phyloP scores from a whole-genome alignment of 2,329 filamentous ascomycete species.

The Aspergillus sp. region DNA sequence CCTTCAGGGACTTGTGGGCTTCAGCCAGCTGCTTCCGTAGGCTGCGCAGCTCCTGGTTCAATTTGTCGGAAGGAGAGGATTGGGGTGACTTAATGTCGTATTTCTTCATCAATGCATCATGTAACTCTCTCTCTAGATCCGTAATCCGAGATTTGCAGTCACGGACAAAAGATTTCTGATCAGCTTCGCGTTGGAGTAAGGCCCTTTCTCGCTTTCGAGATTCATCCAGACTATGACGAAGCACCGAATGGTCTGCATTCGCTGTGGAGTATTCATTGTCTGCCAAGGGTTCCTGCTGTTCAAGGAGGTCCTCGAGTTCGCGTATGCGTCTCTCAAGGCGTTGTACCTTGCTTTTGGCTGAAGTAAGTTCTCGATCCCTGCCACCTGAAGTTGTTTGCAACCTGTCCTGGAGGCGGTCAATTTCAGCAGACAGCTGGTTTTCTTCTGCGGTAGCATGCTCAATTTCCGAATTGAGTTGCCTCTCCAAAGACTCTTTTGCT shows the following conservation, averaged over 20 bases:
- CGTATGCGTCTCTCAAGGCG: slow-evolving; percentile 53
- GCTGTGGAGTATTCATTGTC: slow-evolving; percentile 26
- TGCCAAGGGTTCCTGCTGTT: slow-evolving; percentile 46
- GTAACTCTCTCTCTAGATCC: slow-evolving; percentile 59
- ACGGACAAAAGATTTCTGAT: slow-evolving; percentile 56
- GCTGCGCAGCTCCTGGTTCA: slow-evolving; percentile 47
- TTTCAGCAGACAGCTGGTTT: slow-evolving; percentile 46
- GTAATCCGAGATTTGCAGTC: slow-evolving; percentile 56
- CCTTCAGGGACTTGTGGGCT: slow-evolving; percentile 52
- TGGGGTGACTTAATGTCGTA: slow-evolving; percentile 46
- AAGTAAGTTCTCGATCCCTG: slow-evolving; percentile 41
- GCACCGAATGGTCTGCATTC: slow-evolving; percentile 47
- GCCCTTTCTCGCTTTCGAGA: slow-evolving; percentile 60
- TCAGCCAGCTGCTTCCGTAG: slow-evolving; percentile 54
- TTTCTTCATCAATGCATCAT: slow-evolving; percentile 50
- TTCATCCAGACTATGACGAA: slow-evolving; percentile 55
- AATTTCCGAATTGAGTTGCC: slow-evolving; percentile 57
- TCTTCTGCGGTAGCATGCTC: slow-evolving; percentile 60
- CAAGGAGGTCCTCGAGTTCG: slow-evolving; percentile 45
- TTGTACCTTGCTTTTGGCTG: slow-evolving; percentile 54
- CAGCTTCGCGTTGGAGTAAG: slow-evolving; percentile 56
- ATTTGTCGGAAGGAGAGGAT: slow-evolving; percentile 40
- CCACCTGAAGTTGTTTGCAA: slow-evolving; percentile 33
- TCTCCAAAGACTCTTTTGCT: slow-evolving; percentile 53
- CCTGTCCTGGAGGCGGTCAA: slow-evolving; percentile 46